phyloP scores from a whole-genome alignment of 2,329 filamentous ascomycete species.

The Dactylella cylindrospora region DNA sequence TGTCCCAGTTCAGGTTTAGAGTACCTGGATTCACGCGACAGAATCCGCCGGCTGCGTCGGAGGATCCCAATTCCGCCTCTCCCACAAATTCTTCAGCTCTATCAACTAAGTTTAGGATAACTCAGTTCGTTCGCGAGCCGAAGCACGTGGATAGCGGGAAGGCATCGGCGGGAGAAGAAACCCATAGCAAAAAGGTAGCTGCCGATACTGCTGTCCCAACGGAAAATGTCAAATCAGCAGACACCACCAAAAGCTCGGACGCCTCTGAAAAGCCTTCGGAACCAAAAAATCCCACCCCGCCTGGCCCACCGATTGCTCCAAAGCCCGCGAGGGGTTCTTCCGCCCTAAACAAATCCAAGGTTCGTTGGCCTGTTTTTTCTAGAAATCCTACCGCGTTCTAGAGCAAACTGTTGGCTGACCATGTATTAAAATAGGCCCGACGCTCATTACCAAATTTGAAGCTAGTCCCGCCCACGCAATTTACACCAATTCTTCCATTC shows the following conservation, averaged over 20 bases:
- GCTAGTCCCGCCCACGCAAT: slow-evolving; percentile 41
- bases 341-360: slow-evolving; percentile 27
- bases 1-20: slow-evolving; percentile 44
- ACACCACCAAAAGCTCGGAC: slow-evolving; percentile 31
- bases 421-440: no score
- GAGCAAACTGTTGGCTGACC: no score
- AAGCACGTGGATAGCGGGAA: slow-evolving; percentile 34
- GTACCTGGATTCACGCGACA: slow-evolving; percentile 42
- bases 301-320: slow-evolving; percentile 9
- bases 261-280: slow-evolving; percentile 17
- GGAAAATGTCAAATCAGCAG: slow-evolving; percentile 13
- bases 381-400: no score
- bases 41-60: slow-evolving; percentile 29
- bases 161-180: slow-evolving; percentile 18
- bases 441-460: slow-evolving; percentile 41
- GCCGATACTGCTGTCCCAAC: slow-evolving; percentile 11
- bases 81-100: slow-evolving; percentile 33
- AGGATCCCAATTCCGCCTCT: slow-evolving; percentile 30
- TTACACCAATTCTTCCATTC: slow-evolving; percentile 19
- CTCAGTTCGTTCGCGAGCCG: slow-evolving; percentile 40
- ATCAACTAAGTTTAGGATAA: slow-evolving; percentile 41
- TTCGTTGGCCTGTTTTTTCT: slow-evolving; percentile 12
- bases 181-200: slow-evolving; percentile 9
- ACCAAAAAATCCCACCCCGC: slow-evolving; percentile 2
- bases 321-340: slow-evolving; percentile 8